These are phyloP conservation scores for Salix koriyanagi DNA, from an alignment of 345 rosid species.

Conservation along the genomic window DNA sequence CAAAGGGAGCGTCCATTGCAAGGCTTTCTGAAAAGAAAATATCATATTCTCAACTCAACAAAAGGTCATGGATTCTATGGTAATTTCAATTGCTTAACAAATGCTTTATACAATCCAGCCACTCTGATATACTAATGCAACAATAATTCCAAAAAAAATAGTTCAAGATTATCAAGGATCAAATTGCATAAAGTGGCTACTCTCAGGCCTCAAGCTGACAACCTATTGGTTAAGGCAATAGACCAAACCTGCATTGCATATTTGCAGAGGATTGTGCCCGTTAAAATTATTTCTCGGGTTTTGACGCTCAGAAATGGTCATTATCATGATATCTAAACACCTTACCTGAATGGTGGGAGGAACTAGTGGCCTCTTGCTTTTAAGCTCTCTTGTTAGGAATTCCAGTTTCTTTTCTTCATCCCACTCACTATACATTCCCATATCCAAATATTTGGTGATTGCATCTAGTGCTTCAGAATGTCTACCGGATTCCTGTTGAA, in stretches of 20 bases:
- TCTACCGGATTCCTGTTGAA: constrained; percentile 77
- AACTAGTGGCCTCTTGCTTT: constrained; percentile 90
- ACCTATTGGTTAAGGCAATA: background rate
- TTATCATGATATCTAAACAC: constrained; percentile 5
- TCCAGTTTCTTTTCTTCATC: constrained; percentile 88
- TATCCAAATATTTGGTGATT: constrained; percentile 77
- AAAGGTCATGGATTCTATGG: background rate
- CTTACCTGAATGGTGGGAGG: constrained; percentile 76
- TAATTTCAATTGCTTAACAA: background rate
- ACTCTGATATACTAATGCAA: background rate
- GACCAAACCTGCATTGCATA: background rate
- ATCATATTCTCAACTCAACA: constrained; percentile 8
- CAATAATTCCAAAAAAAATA: background rate
- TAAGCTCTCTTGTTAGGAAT: constrained; percentile 74
- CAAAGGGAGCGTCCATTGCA: background rate
- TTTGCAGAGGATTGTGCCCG: background rate
- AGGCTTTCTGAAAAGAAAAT: background rate
- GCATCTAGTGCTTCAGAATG: constrained; percentile 86
- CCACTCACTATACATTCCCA: constrained; percentile 95
- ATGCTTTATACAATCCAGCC: background rate
- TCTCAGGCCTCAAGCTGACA: background rate
- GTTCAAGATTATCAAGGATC: background rate
- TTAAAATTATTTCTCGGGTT: background rate
- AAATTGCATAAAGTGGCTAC: background rate
- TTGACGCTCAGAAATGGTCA: background rate